Conservation (phyloP, 495 filamentous ascomycete species). For the Penicillium argentinense region DNA sequence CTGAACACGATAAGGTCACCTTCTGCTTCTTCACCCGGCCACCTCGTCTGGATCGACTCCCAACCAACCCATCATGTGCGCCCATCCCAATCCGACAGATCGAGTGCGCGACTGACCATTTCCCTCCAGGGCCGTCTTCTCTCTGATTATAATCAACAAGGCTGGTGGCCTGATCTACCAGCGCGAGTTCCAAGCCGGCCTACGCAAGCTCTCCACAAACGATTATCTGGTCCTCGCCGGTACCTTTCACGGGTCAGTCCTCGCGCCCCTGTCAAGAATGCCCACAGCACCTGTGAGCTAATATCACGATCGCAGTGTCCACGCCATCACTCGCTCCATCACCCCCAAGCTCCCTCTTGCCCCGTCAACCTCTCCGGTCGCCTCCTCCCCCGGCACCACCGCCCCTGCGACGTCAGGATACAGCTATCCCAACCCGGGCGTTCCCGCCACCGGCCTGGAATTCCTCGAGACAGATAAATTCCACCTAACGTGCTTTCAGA, state of each 20-base stretch:
- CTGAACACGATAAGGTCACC: too few species aligned
- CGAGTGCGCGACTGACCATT: constrained; percentile 14
- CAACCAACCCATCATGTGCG: constrained; percentile 22
- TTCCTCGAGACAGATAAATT: constrained; percentile 89
- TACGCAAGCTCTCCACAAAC: constrained; percentile 86
- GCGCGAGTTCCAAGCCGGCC: constrained; percentile 78
- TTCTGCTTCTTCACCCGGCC: constrained; percentile 3
- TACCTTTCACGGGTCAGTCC: constrained; percentile 84
- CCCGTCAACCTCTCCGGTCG: constrained; percentile 29
- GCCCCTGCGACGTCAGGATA: constrained; percentile 26
- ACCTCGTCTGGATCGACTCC: constrained; percentile 15
- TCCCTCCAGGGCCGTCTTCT: constrained; percentile 78
- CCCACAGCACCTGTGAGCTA: neutral
- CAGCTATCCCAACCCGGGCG: constrained; percentile 50
- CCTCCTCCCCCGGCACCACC: constrained; percentile 25
- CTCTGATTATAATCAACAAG: constrained; percentile 97
- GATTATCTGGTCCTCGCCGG: constrained; percentile 97
- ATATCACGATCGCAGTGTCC: constrained; percentile 52
- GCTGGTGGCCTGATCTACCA: constrained; percentile 95
- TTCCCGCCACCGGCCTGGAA: constrained; percentile 69
- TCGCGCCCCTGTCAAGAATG: constrained; percentile 3
- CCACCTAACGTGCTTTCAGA: constrained; percentile 92
- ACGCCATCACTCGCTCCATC: constrained; percentile 85
- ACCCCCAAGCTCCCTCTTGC: constrained; percentile 53
- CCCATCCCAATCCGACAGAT: neutral